These are phyloP conservation scores for Flaveria linearis DNA, from an alignment of 129 eudicot species.

Conservation along the genomic window DNA sequence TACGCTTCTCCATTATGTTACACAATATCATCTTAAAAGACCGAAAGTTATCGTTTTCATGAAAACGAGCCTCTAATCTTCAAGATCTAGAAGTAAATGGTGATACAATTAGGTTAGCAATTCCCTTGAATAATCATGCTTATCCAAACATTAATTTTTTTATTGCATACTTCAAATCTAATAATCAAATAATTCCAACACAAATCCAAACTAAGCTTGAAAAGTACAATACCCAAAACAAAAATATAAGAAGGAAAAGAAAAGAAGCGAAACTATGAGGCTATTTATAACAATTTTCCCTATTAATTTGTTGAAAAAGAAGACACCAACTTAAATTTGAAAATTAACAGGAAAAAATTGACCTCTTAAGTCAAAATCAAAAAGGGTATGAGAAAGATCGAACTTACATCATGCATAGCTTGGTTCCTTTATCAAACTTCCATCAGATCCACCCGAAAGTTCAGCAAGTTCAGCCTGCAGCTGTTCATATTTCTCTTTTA, in stretches of 20 bases:
- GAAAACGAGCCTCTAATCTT: too few species aligned
- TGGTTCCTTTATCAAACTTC: slow-evolving; percentile 41
- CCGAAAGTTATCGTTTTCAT: too few species aligned
- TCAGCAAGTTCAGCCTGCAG: slow-evolving; percentile 54
- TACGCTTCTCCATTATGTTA: too few species aligned
- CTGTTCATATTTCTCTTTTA: slow-evolving; percentile 53
- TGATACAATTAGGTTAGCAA: not conserved
- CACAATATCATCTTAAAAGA: too few species aligned
- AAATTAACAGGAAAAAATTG: not conserved
- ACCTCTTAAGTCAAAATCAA: slow-evolving; percentile 18
- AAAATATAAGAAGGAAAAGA: not conserved
- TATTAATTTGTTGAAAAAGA: not conserved
- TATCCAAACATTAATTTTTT: not conserved
- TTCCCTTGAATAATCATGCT: not conserved
- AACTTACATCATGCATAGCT: slow-evolving; percentile 34
- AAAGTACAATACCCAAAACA: slow-evolving; percentile 1
- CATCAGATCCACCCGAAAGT: slow-evolving; percentile 49
- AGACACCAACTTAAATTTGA: not conserved
- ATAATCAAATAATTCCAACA: not conserved
- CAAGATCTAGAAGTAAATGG: too few species aligned
- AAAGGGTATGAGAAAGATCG: not conserved
- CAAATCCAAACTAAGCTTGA: not conserved
- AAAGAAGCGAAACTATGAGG: not conserved
- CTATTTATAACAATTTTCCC: not conserved
- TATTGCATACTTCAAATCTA: not conserved